Percentiles rank a stretch among this genome's conserved stretches.
Evolutionary conservation across 163 green algal genomes (phyloP).

Genomic region (Scenedesmus sp.): DNA sequence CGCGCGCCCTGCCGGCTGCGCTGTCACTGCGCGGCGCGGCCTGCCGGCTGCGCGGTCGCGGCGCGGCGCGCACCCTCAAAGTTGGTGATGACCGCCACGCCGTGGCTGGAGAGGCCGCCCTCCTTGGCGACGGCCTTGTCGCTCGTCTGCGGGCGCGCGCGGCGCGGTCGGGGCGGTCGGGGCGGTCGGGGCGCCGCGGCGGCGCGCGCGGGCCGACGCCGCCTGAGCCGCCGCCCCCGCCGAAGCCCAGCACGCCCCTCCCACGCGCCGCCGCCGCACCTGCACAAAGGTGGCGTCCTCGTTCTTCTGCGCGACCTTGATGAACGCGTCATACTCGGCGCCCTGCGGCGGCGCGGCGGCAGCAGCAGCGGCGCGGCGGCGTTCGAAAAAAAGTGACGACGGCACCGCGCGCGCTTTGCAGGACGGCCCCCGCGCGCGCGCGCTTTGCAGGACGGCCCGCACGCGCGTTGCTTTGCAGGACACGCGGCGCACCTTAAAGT

Average conservation of each 20-base stretch:
- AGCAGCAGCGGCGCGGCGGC: neutral
- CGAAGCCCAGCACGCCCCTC: too few species aligned
- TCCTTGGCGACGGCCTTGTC: slow-evolving; percentile 69
- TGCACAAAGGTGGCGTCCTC: slow-evolving; percentile 75
- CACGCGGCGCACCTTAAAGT: slow-evolving; percentile 53
- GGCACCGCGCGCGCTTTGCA: too few species aligned
- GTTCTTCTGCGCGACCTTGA: slow-evolving; percentile 54
- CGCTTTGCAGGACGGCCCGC: neutral
- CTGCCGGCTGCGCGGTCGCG: too few species aligned
- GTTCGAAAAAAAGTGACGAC: neutral
- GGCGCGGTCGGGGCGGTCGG: too few species aligned
- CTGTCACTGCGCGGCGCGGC: too few species aligned
- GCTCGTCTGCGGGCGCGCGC: slow-evolving; percentile 76
- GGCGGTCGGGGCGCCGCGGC: too few species aligned
- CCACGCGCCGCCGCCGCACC: too few species aligned
- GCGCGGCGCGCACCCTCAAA: slow-evolving; percentile 41
- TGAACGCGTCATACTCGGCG: slow-evolving; percentile 61
- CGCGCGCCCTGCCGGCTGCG: too few species aligned
- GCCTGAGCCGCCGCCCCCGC: too few species aligned
- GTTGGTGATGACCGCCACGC: slow-evolving; percentile 68
- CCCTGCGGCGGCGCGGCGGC: slow-evolving; percentile 49
- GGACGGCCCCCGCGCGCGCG: neutral
- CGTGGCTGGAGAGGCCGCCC: slow-evolving; percentile 58
- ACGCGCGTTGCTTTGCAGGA: neutral
- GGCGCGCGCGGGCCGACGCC: too few species aligned